A percentile compares a stretch with the other conserved stretches of the same genome.
phyloP scores from a whole-genome alignment of 1,284 basidiomycete species.

The Athelia psychrophila region DNA sequence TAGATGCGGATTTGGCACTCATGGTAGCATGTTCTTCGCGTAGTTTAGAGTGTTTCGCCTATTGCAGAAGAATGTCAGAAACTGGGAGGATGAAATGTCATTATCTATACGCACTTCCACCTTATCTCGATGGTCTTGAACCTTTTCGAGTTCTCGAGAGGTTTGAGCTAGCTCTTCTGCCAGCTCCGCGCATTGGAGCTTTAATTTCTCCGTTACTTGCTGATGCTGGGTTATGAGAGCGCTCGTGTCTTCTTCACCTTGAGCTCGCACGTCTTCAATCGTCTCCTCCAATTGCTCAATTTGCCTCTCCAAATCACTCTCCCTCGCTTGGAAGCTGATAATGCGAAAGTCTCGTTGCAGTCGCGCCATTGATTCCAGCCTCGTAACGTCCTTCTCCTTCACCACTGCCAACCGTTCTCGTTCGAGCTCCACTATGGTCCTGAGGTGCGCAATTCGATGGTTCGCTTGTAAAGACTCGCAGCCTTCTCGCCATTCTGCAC shows the following conservation, averaged over 20 bases:
- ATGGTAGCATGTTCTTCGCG: constrained; percentile 46
- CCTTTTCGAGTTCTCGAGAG: constrained; percentile 29
- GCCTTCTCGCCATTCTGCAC: constrained; percentile 55
- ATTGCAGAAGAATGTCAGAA: constrained; percentile 7
- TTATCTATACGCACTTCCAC: constrained; percentile 34
- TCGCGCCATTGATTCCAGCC: constrained; percentile 52
- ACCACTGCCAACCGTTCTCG: constrained; percentile 45
- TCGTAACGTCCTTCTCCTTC: constrained; percentile 47
- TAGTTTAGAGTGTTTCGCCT: constrained; percentile 43
- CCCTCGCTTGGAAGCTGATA: constrained; percentile 58
- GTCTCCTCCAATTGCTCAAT: constrained; percentile 44
- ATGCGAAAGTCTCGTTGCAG: constrained; percentile 63
- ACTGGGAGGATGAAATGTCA: neutral
- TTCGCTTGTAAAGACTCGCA: constrained; percentile 59
- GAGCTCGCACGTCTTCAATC: constrained; percentile 27
- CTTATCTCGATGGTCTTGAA: constrained; percentile 39
- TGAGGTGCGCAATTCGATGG: constrained; percentile 61
- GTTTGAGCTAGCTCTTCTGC: constrained; percentile 36
- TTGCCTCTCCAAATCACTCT: constrained; percentile 53
- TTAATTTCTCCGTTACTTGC: constrained; percentile 23
- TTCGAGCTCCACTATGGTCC: constrained; percentile 49
- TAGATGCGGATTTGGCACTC: constrained; percentile 41
- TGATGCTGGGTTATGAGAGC: constrained; percentile 16
- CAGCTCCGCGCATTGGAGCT: constrained; percentile 27
- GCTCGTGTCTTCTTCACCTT: constrained; percentile 26